A percentile compares a stretch with the other conserved stretches of the same genome.
phyloP scores from a whole-genome alignment of 2,329 filamentous ascomycete genomes.

The Colletotrichum chlorophyti region DNA sequence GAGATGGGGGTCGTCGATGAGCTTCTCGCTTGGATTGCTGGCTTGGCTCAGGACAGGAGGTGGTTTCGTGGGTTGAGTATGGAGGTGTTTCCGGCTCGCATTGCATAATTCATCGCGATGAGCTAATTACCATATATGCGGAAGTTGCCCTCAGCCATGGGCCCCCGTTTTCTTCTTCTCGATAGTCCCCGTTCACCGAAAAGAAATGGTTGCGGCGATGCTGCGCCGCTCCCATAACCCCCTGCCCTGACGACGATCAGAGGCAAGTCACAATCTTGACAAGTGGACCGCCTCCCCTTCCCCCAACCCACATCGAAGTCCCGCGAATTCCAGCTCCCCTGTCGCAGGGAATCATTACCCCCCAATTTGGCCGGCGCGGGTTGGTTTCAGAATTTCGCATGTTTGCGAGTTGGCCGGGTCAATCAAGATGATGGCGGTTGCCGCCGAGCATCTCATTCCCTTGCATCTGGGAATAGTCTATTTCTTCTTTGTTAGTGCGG shows the following conservation, averaged over 20 bases:
- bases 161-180: no score
- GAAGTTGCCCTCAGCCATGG: no score
- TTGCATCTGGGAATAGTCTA: conserved; percentile 22
- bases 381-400: conserved; percentile 6
- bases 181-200: conserved; percentile 3
- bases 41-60: neutral
- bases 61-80: neutral
- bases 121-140: no score
- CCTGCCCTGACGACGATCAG: conserved; percentile 26
- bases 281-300: conserved; percentile 12
- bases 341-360: no score
- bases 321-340: neutral
- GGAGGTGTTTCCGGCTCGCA: no score
- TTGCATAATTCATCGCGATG: no score
- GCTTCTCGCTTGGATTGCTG: neutral
- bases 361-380: conserved; percentile 6
- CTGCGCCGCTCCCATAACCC: no score
- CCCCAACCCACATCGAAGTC: neutral
- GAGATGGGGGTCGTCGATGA: neutral
- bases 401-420: neutral
- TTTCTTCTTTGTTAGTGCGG: no score
- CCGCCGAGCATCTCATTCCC: conserved; percentile 12
- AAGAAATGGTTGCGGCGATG: no score
- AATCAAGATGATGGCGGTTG: conserved; percentile 18
- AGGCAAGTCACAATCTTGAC: conserved; percentile 27